Percentiles rank a stretch among this genome's conserved stretches.
Evolutionary conservation across 371 early-diverging fungal genomes (phyloP).

Genomic region (Saksenaea oblongispora): DNA sequence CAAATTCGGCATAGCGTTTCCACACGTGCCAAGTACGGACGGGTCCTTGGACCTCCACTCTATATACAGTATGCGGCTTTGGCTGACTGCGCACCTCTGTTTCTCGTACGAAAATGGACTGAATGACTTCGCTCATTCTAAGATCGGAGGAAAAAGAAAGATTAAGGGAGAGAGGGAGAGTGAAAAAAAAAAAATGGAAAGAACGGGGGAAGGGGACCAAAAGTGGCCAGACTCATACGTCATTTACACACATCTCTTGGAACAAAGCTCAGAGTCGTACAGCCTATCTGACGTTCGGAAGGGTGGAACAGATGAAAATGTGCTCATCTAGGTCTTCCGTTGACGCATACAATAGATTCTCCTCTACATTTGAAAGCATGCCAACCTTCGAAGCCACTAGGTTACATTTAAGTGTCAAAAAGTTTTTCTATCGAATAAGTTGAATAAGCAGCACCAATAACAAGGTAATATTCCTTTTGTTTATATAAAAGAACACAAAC

Average conservation of each 20-base stretch:
- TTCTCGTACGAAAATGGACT: constrained; percentile 65
- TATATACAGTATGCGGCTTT: constrained; percentile 69
- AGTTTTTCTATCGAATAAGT: too few relatives aligned
- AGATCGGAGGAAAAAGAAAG: constrained; percentile 12
- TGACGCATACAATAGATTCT: not conserved
- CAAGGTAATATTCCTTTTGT: too few relatives aligned
- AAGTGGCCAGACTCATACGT: not conserved
- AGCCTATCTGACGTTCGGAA: not conserved
- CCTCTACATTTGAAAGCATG: too few relatives aligned
- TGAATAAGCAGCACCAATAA: too few relatives aligned
- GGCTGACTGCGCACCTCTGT: constrained; percentile 61
- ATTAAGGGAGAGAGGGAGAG: not conserved
- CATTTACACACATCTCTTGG: not conserved
- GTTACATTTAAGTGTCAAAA: too few relatives aligned
- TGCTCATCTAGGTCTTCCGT: not conserved
- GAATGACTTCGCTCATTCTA: constrained; percentile 59
- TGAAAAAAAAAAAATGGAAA: not conserved
- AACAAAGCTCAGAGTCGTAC: not conserved
- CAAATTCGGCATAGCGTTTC: constrained; percentile 86
- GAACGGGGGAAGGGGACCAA: not conserved
- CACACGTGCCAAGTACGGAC: constrained; percentile 84
- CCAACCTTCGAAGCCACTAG: too few relatives aligned
- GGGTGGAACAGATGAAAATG: not conserved
- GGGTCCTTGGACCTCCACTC: constrained; percentile 72
- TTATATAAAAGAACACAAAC: too few relatives aligned